phyloP scores from a whole-genome alignment of 441 rosid genomes.

The Pelargonium citronellum region DNA sequence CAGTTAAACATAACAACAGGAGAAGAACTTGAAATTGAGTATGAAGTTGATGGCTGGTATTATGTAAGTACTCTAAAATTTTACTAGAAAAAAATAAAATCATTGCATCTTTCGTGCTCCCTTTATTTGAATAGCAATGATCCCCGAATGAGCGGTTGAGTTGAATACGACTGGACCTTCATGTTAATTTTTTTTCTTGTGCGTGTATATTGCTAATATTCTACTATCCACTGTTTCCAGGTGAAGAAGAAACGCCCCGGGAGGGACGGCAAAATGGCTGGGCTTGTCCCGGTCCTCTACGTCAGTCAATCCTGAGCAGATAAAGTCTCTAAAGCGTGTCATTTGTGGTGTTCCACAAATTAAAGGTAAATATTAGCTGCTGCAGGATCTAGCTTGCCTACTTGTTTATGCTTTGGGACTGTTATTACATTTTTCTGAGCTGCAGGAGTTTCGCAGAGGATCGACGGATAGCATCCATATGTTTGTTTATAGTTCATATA shows the following conservation, averaged over 20 bases:
- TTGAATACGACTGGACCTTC: neutral
- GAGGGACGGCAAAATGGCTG: conserved; percentile 96
- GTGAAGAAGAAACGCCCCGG: conserved; percentile 97
- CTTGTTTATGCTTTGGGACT: neutral
- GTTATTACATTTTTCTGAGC: neutral
- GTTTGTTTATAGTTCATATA: neutral
- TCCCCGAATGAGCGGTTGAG: neutral
- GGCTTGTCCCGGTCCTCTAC: conserved; percentile 93
- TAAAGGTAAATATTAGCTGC: neutral
- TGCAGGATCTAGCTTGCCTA: neutral
- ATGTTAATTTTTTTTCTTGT: neutral
- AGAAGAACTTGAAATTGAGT: conserved; percentile 87
- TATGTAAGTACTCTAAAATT: conserved; percentile 55
- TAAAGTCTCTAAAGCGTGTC: neutral
- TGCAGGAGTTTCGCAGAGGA: neutral
- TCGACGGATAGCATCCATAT: neutral
- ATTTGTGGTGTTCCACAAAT: neutral
- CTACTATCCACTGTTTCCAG: conserved; percentile 31
- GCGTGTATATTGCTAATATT: neutral
- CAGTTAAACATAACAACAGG: conserved; percentile 92
- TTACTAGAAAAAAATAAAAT: neutral
- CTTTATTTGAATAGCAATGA: neutral
- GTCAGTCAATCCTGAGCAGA: conserved; percentile 54
- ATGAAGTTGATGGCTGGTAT: conserved; percentile 99
- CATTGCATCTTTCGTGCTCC: neutral